These are phyloP conservation scores for Reticulascus tulasneorum DNA, from an alignment of 2,329 filamentous ascomycete species.

Conservation along the genomic window DNA sequence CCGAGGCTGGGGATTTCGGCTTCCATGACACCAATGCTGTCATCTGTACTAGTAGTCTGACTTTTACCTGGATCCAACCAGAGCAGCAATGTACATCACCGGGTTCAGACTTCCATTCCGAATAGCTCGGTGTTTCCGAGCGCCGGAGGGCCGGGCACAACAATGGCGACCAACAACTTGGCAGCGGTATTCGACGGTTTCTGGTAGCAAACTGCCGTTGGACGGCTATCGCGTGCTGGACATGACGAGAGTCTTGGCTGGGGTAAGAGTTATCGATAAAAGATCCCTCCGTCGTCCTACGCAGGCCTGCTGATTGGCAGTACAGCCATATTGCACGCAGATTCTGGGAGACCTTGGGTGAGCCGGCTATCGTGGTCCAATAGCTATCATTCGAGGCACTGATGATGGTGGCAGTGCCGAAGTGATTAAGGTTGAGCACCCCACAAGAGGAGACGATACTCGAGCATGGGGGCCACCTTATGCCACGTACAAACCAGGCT, in stretches of 20 bases:
- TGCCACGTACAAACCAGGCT: slow-evolving; percentile 66
- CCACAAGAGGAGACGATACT: slow-evolving; percentile 85
- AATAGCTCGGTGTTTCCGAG: neutral
- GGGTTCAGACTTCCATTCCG: neutral
- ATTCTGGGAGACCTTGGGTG: slow-evolving; percentile 95
- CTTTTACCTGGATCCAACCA: neutral
- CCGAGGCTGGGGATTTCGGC: too few relatives aligned
- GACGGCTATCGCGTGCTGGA: slow-evolving; percentile 87
- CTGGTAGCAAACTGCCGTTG: slow-evolving; percentile 54
- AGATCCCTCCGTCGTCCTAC: neutral
- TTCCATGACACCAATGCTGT: neutral
- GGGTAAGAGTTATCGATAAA: slow-evolving; percentile 49
- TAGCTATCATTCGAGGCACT: slow-evolving; percentile 12
- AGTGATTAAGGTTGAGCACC: slow-evolving; percentile 96
- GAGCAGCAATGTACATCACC: neutral
- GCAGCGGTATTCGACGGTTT: slow-evolving; percentile 25
- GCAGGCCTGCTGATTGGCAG: neutral
- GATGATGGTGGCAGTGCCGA: slow-evolving; percentile 65
- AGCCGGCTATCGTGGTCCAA: slow-evolving; percentile 27
- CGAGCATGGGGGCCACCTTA: slow-evolving; percentile 96
- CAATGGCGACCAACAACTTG: slow-evolving; percentile 7
- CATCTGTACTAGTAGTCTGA: neutral
- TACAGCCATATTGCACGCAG: slow-evolving; percentile 92
- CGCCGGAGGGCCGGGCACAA: neutral
- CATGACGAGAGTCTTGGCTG: slow-evolving; percentile 93